These are phyloP conservation scores for Alternaria gaisen DNA, from an alignment of 2,329 filamentous ascomycete genomes.

Conservation along the genomic window DNA sequence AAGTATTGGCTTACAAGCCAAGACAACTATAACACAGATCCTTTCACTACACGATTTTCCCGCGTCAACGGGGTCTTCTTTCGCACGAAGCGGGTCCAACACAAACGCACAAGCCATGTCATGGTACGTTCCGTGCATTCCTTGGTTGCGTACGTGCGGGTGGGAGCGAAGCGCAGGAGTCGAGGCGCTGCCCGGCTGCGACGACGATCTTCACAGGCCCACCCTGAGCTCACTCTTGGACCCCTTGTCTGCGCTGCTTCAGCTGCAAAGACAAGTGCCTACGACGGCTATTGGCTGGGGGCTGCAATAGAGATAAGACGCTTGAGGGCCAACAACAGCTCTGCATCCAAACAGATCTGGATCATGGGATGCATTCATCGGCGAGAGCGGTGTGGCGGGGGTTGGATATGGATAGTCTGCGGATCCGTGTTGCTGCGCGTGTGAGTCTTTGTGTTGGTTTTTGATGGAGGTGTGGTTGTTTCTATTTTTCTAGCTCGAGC, in stretches of 20 bases:
- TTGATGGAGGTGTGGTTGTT: constrained; percentile 13
- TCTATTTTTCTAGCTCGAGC: constrained; percentile 6
- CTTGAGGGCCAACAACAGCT: constrained; percentile 17
- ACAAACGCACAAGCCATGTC: constrained; percentile 10
- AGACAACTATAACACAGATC: constrained; percentile 18
- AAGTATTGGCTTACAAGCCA: constrained; percentile 45
- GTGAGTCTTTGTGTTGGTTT: constrained; percentile 14
- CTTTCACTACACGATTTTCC: constrained; percentile 6
- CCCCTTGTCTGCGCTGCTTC: constrained; percentile 12
- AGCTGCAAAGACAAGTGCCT: constrained; percentile 12
- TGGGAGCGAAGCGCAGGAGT: constrained; percentile 11
- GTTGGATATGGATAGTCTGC: not conserved
- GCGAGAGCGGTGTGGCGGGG: constrained; percentile 6
- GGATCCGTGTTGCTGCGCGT: not conserved
- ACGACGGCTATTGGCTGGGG: constrained; percentile 18
- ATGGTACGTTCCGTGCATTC: constrained; percentile 10
- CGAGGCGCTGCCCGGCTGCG: constrained; percentile 11
- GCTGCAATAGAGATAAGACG: constrained; percentile 26
- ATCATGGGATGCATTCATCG: constrained; percentile 8
- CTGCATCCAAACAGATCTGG: constrained; percentile 17
- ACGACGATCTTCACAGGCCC: constrained; percentile 28
- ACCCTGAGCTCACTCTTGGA: constrained; percentile 14
- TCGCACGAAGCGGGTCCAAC: constrained; percentile 8
- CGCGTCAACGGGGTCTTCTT: constrained; percentile 4
- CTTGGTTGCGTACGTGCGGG: constrained; percentile 11